A percentile compares a stretch with the other conserved stretches of the same genome.
These are phyloP conservation scores for Xylariaceae sp. DNA, from an alignment of 2,329 filamentous ascomycete genomes.

Conservation along the genomic window DNA sequence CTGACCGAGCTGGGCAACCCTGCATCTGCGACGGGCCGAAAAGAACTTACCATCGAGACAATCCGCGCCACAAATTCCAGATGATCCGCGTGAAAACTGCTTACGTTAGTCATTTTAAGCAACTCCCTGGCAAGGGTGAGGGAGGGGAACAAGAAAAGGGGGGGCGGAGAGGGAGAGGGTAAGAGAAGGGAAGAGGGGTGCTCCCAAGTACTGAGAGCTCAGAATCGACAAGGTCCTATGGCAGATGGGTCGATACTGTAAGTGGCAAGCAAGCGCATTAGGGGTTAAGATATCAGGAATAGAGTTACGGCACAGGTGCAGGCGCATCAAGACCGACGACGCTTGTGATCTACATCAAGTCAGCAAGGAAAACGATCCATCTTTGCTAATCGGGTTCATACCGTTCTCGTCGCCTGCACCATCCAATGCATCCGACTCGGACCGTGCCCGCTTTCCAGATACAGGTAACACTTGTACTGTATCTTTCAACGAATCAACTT, in stretches of 20 bases:
- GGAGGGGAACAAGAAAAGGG: too few species aligned
- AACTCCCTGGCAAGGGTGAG: conserved; percentile 11
- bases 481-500: conserved; percentile 22
- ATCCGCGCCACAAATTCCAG: conserved; percentile 7
- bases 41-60: conserved; percentile 26
- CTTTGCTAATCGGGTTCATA: conserved; percentile 19
- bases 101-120: conserved; percentile 26
- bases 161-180: neutral
- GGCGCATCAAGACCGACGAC: conserved; percentile 43
- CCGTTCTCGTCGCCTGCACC: conserved; percentile 30
- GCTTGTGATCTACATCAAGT: conserved; percentile 45
- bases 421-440: conserved; percentile 28
- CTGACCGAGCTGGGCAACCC: neutral
- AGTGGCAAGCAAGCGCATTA: conserved; percentile 5
- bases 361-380: conserved; percentile 23
- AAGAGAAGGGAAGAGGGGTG: conserved; percentile 1
- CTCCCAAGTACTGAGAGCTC: conserved; percentile 20
- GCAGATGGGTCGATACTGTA: conserved; percentile 15
- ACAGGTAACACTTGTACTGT: conserved; percentile 36
- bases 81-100: conserved; percentile 18
- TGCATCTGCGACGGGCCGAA: conserved; percentile 5
- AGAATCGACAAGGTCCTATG: conserved; percentile 26
- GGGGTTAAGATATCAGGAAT: conserved; percentile 7
- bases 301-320: conserved; percentile 15
- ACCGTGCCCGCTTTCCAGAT: conserved; percentile 30